Percentiles rank a stretch among this genome's conserved stretches.
Conservation (phyloP, 352 stramenopile genomes). For the Phytopythium litorale region DNA sequence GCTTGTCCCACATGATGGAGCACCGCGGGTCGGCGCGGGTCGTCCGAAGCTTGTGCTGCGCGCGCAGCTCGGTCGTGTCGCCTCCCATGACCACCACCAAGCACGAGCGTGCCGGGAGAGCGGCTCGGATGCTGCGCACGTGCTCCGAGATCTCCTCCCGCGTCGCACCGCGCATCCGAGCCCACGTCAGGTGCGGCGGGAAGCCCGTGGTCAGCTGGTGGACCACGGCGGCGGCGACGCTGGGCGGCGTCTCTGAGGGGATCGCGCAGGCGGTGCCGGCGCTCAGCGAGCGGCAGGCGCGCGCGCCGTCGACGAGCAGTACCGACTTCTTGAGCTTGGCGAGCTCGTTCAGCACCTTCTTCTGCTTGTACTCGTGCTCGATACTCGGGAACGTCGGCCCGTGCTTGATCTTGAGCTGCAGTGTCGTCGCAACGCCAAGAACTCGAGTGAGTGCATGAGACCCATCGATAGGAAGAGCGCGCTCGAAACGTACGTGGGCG, state of each 20-base stretch:
- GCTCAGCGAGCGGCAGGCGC: slow-evolving; percentile 57
- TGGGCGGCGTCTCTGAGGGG: slow-evolving; percentile 36
- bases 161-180: slow-evolving; percentile 39
- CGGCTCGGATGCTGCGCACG: slow-evolving; percentile 32
- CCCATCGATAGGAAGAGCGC: background rate
- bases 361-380: slow-evolving; percentile 67
- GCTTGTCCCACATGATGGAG: slow-evolving; percentile 77
- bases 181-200: slow-evolving; percentile 78
- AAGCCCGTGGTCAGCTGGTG: slow-evolving; percentile 83
- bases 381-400: slow-evolving; percentile 70
- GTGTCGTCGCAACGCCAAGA: background rate
- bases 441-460: background rate
- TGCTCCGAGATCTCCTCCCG: slow-evolving; percentile 37
- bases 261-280: slow-evolving; percentile 60
- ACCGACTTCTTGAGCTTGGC: slow-evolving; percentile 67
- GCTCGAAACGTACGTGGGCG: slow-evolving; percentile 19
- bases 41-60: slow-evolving; percentile 74
- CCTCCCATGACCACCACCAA: slow-evolving; percentile 55
- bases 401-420: slow-evolving; percentile 71
- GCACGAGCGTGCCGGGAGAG: slow-evolving; percentile 48
- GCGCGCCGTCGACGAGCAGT: slow-evolving; percentile 68
- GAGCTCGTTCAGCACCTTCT: slow-evolving; percentile 79
- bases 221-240: slow-evolving; percentile 52
- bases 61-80: slow-evolving; percentile 50
- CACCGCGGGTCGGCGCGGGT: slow-evolving; percentile 68